Evolutionary conservation across 352 stramenopile species (phyloP).

Genomic region (Globisporangium barbulae): DNA sequence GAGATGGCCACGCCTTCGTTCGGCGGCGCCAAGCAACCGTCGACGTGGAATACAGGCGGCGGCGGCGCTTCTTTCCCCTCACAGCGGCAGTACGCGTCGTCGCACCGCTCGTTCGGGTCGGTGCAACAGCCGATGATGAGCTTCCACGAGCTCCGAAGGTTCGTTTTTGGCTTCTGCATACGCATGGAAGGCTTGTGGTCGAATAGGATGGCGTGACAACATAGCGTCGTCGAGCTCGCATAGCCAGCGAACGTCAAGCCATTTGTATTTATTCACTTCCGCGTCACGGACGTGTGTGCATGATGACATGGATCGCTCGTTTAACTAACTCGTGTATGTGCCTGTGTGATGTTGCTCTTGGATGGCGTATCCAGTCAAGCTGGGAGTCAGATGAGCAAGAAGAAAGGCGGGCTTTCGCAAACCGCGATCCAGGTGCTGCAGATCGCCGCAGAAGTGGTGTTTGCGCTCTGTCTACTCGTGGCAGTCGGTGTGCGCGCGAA

Average conservation of each 20-base stretch:
- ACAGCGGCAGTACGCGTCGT: conserved; percentile 15
- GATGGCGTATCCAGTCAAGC: conserved; percentile 2
- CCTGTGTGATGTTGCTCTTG: not conserved
- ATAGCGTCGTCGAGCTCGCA: too few relatives aligned
- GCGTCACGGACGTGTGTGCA: not conserved
- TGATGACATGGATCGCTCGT: not conserved
- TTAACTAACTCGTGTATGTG: not conserved
- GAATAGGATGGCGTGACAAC: not conserved
- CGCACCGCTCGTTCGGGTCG: conserved; percentile 14
- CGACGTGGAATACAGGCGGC: not conserved
- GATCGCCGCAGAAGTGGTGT: conserved; percentile 27
- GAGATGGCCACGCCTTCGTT: conserved; percentile 31
- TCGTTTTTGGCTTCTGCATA: not conserved
- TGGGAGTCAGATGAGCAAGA: conserved; percentile 9
- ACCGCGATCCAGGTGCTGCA: conserved; percentile 22
- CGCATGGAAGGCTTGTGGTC: not conserved
- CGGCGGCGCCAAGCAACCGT: not conserved
- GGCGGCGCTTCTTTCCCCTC: not conserved
- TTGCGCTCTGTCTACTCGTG: conserved; percentile 51
- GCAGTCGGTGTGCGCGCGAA: conserved; percentile 50
- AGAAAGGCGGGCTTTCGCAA: conserved; percentile 19
- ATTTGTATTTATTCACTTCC: not conserved
- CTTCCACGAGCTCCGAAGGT: conserved; percentile 17
- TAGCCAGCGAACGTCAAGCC: not conserved
- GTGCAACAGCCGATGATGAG: conserved; percentile 5